A percentile compares a stretch with the other conserved stretches of the same genome.
These are phyloP conservation scores for Paraphaeosphaeria minitans DNA, from an alignment of 2,329 filamentous ascomycete genomes.

Conservation along the genomic window DNA sequence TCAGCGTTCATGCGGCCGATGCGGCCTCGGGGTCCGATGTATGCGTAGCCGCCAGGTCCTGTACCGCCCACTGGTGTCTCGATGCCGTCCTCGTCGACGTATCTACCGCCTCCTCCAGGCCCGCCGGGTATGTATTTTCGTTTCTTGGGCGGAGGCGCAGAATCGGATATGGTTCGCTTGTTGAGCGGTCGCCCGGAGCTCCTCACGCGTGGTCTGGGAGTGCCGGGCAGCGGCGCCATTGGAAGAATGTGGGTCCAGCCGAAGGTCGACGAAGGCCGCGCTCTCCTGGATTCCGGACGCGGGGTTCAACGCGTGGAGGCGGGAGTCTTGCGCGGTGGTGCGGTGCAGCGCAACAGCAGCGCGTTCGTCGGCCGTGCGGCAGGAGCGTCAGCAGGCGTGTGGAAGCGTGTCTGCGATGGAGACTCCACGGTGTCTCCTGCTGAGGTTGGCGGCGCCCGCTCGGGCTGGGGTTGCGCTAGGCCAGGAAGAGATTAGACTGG, in stretches of 20 bases:
- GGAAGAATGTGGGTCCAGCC: constrained; percentile 29
- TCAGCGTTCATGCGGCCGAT: constrained; percentile 58
- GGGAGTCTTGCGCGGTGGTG: constrained; percentile 34
- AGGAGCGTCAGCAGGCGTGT: constrained; percentile 10
- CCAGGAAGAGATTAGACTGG: constrained; percentile 6
- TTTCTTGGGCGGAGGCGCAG: constrained; percentile 52
- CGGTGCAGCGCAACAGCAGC: constrained; percentile 25
- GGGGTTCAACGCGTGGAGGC: constrained; percentile 35
- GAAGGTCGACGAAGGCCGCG: constrained; percentile 26
- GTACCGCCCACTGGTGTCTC: constrained; percentile 62
- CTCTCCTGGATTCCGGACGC: constrained; percentile 19
- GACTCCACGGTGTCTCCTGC: constrained; percentile 20
- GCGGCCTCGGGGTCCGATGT: constrained; percentile 59
- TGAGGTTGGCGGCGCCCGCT: constrained; percentile 14
- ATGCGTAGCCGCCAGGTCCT: constrained; percentile 55
- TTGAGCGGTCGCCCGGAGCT: constrained; percentile 39
- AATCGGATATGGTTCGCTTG: constrained; percentile 44
- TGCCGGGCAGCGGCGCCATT: constrained; percentile 40
- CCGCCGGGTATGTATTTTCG: constrained; percentile 80
- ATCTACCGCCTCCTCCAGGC: constrained; percentile 82
- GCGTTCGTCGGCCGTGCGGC: constrained; percentile 28
- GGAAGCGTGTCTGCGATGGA: constrained; percentile 23
- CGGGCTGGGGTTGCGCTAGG: constrained; percentile 10
- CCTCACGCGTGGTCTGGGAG: constrained; percentile 45
- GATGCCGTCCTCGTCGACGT: constrained; percentile 72